These are phyloP conservation scores for Zoysia matrella DNA, from an alignment of 202 grass and related monocot genomes.

Conservation along the genomic window DNA sequence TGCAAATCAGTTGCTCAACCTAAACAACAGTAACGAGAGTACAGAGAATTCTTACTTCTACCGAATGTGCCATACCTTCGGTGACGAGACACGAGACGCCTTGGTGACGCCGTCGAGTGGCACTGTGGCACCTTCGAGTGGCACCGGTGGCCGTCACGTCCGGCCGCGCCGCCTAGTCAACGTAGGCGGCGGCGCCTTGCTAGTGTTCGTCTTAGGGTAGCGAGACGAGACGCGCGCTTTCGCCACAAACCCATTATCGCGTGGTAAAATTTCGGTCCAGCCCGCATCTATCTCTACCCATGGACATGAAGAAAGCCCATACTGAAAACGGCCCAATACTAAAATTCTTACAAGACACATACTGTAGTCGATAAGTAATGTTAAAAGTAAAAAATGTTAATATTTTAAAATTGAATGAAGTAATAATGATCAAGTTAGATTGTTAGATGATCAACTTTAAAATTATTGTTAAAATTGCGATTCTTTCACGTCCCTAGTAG, in stretches of 20 bases:
- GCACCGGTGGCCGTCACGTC: neutral
- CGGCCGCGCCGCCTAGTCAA: neutral
- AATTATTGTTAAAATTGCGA: too few relatives aligned
- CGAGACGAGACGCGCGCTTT: neutral
- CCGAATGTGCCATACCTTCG: neutral
- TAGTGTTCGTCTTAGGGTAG: neutral
- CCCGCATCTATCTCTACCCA: neutral
- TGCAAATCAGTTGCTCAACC: neutral
- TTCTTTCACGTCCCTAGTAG: too few relatives aligned
- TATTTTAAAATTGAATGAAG: too few relatives aligned
- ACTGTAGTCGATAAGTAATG: too few relatives aligned
- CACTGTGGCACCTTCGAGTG: neutral
- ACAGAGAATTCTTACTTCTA: neutral
- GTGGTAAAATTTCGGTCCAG: neutral
- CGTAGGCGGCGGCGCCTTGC: neutral
- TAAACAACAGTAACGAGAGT: neutral
- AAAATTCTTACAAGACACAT: too few relatives aligned
- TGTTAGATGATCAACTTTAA: too few relatives aligned
- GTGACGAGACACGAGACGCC: neutral
- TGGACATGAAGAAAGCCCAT: neutral
- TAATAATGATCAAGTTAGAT: too few relatives aligned
- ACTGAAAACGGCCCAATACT: neutral
- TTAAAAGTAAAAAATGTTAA: too few relatives aligned
- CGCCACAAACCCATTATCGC: neutral
- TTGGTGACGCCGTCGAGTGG: neutral